Evolutionary conservation across 2,329 filamentous ascomycete species (phyloP), one percentile per base, ranked within the genome.

Genomic region (Alternaria triticina): DNA sequence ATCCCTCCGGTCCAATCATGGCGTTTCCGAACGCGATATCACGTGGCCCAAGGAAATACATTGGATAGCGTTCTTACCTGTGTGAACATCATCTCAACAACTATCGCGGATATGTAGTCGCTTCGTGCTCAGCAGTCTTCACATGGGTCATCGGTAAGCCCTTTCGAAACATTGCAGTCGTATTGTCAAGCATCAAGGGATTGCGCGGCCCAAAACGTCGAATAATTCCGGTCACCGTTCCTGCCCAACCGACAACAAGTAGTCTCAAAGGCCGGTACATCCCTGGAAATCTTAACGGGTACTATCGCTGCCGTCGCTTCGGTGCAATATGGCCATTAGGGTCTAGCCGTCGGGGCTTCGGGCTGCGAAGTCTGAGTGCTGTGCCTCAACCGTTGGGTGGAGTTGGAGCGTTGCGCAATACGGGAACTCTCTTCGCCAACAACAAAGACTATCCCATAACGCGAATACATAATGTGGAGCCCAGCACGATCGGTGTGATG

Each of bases 41-140:
- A 51, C 28, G 17, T 11, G 49, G 43, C 4, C 43, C 13, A 2
- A 17, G 43, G 5, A 4, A 11, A 40, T 40, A 15, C n/a, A 6
- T 2, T 5, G 15, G n/a, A 20, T 10, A 50, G 4, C 3, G 22
- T 13, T 4, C 12, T n/a, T 9, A 12, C 1, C 33, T 10, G 10
- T 5, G 17, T 23, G 7, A 17, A 15, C 22, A 6, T 11, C 23
- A n/a, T 17, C 8, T n/a, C 1, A 0, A 52, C 49, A n/a, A 23
- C 47, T 13, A n/a, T 3, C 5, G 15, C 6, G 15, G 4, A 4
- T 13, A 17, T 28, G 2, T 10, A 6, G 2, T 6, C 13, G 9
- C 3, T 51, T 20, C 2, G 33, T 8, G 1, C 12, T 10, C 4
- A n/a, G 2, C 1, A 0, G n/a, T n/a, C 5, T 30, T 30, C 1